Evolutionary conservation across 495 filamentous ascomycete genomes (phyloP), one percentile per base, ranked within the genome.

Genomic region (Penicillium silybi): DNA sequence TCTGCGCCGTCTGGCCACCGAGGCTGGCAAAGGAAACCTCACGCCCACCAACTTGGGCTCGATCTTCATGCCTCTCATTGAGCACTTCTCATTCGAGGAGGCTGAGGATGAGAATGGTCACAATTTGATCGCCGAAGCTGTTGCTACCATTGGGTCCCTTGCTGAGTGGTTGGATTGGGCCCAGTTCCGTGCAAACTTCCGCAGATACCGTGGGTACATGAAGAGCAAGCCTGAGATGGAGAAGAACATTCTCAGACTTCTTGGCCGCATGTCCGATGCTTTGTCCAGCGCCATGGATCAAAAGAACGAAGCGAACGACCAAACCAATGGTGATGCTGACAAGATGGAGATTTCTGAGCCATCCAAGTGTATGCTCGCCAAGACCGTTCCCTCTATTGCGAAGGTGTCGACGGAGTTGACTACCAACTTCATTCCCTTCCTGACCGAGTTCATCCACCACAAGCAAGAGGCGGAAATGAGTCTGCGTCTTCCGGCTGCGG

Each of bases 401-500:
- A 90, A 89, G 67, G 73, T 96, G 20, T 77, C 83, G 4, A 78
- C 80, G 4, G 91, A 96, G 57, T 72, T 97, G 34, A 77, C 79
- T 4, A 82, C 82, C 15, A 84, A 82, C 52, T 85, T 96, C 54
- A 76, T 96, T 19, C 89, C 92, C 2, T 78, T 83, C 34, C 69
- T 97, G 44, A 79, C 81, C 9, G 78, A 81, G 18, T 93, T 95
- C 64, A 82, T 99, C 35, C 91, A 96, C 56, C 84, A 92, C 59
- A 97, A 97, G 69, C 88, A 97, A 50, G 91, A 97, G 68, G 82
- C 89, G 1, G 88, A 87, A 16, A 93, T 97, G 69, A 93, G 90
- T 70, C 79, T 92, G 44, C 88, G 93, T 57, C 84, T 95, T 45
- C 91, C 90, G 2, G 85, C 96, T 20, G 89, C 92, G 2, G 79